phyloP scores from a whole-genome alignment of 2,329 filamentous ascomycete genomes.

The Pezicula neosporulosa region DNA sequence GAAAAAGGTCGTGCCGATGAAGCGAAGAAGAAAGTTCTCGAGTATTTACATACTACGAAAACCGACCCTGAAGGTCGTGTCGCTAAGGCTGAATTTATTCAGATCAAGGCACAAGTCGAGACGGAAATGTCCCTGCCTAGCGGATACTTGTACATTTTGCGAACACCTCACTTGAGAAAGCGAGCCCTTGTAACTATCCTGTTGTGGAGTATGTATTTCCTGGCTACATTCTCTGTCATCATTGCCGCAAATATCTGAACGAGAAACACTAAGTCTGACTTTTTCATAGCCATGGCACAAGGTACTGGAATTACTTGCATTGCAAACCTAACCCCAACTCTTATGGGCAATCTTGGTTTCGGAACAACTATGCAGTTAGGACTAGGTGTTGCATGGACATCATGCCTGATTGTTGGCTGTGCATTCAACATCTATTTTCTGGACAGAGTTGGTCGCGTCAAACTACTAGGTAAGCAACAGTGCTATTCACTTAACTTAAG shows the following conservation, averaged over 20 bases:
- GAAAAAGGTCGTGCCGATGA: slow-evolving; percentile 57
- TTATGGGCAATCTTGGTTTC: slow-evolving; percentile 29
- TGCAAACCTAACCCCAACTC: slow-evolving; percentile 26
- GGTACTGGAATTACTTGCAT: slow-evolving; percentile 27
- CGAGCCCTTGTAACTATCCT: slow-evolving; percentile 25
- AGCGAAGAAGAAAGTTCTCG: slow-evolving; percentile 48
- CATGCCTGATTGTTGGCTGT: slow-evolving; percentile 23
- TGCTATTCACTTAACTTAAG: neutral
- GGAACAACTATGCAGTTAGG: slow-evolving; percentile 24
- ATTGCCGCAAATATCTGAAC: too few species aligned
- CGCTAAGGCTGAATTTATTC: slow-evolving; percentile 22
- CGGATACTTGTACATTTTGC: slow-evolving; percentile 25
- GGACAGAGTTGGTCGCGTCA: slow-evolving; percentile 26
- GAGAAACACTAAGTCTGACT: too few species aligned
- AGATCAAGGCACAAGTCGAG: slow-evolving; percentile 27
- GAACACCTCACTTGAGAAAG: slow-evolving; percentile 22
- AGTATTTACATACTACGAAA: slow-evolving; percentile 35
- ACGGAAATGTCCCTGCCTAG: slow-evolving; percentile 13
- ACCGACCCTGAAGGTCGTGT: slow-evolving; percentile 10
- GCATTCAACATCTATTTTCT: slow-evolving; percentile 23
- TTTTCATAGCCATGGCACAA: slow-evolving; percentile 21
- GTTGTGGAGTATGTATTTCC: slow-evolving; percentile 12
- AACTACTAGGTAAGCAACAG: slow-evolving; percentile 8
- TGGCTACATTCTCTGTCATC: too few species aligned
- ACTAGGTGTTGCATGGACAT: slow-evolving; percentile 25